These are phyloP conservation scores for Trichoderma gamsii DNA, from an alignment of 495 filamentous ascomycete species.

Conservation along the genomic window DNA sequence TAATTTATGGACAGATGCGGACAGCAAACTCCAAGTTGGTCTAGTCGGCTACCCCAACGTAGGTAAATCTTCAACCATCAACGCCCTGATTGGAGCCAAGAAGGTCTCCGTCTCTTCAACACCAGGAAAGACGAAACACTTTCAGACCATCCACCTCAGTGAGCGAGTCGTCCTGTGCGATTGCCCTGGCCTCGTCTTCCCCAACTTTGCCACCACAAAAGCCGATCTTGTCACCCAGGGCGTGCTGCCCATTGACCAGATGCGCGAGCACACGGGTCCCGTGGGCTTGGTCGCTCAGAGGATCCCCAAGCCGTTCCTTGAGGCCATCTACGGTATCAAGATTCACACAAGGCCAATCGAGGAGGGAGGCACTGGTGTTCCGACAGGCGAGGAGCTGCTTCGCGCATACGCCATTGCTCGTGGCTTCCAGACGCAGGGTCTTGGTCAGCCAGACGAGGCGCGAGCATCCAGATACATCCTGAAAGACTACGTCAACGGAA, in stretches of 20 bases:
- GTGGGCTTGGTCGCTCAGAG: conserved; percentile 78
- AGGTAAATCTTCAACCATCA: conserved; percentile 98
- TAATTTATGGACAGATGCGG: conserved; percentile 27
- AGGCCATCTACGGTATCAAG: conserved; percentile 88
- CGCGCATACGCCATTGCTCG: conserved; percentile 79
- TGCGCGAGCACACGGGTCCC: conserved; percentile 90
- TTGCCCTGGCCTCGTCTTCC: conserved; percentile 97
- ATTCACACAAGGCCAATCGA: conserved; percentile 76
- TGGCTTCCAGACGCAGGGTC: conserved; percentile 81
- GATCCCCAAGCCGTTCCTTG: conserved; percentile 85
- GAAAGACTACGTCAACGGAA: conserved; percentile 97
- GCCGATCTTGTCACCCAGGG: conserved; percentile 95
- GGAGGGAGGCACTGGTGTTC: conserved; percentile 87
- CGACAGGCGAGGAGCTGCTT: conserved; percentile 82
- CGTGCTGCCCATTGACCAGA: conserved; percentile 93
- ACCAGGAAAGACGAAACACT: conserved; percentile 98
- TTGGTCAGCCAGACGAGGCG: conserved; percentile 88
- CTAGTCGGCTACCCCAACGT: conserved; percentile 98
- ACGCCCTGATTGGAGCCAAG: conserved; percentile 93
- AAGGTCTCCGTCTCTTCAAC: conserved; percentile 98
- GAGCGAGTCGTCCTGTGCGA: conserved; percentile 89
- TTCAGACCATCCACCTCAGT: conserved; percentile 94
- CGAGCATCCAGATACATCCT: conserved; percentile 84
- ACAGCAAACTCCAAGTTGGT: conserved; percentile 78
- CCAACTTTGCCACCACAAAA: conserved; percentile 95